Evolutionary conservation across 305 asterid genomes (phyloP).

Genomic region (Ilex paraguariensis): DNA sequence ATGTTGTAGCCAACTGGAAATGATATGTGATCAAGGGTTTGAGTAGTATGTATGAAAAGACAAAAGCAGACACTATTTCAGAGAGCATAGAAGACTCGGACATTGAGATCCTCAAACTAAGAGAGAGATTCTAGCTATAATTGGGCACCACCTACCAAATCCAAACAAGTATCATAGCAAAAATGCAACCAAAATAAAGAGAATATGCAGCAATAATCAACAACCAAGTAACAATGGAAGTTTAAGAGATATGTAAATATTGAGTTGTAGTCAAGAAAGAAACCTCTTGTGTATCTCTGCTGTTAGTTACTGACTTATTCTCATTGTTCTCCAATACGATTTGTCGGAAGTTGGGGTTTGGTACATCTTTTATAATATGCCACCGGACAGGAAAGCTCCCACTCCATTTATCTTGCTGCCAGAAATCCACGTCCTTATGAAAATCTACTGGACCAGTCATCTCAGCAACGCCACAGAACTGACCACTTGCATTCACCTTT

Average conservation of each 20-base stretch:
- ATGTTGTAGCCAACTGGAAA: no score
- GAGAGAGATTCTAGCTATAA: background rate
- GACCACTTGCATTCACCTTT: slow-evolving; percentile 87
- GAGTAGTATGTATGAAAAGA: no score
- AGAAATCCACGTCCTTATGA: slow-evolving; percentile 59
- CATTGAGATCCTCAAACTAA: no score
- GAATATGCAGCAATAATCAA: background rate
- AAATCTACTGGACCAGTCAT: slow-evolving; percentile 79
- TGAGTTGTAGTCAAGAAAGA: slow-evolving; percentile 1
- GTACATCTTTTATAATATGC: slow-evolving; percentile 82
- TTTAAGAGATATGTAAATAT: no score
- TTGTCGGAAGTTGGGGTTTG: slow-evolving; percentile 83
- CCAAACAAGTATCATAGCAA: background rate
- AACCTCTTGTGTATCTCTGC: slow-evolving; percentile 98
- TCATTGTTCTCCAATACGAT: slow-evolving; percentile 88
- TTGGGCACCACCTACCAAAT: background rate
- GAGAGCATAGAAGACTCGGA: slow-evolving; percentile 3
- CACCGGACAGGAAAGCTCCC: slow-evolving; percentile 85
- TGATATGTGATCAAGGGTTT: slow-evolving; percentile 15
- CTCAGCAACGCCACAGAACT: slow-evolving; percentile 80
- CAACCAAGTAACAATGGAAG: background rate
- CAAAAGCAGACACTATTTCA: no score
- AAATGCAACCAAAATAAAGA: background rate
- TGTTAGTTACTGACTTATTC: slow-evolving; percentile 89
- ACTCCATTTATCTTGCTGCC: slow-evolving; percentile 90